phyloP scores from a whole-genome alignment of 495 filamentous ascomycete species.

The Tuber magnatum region DNA sequence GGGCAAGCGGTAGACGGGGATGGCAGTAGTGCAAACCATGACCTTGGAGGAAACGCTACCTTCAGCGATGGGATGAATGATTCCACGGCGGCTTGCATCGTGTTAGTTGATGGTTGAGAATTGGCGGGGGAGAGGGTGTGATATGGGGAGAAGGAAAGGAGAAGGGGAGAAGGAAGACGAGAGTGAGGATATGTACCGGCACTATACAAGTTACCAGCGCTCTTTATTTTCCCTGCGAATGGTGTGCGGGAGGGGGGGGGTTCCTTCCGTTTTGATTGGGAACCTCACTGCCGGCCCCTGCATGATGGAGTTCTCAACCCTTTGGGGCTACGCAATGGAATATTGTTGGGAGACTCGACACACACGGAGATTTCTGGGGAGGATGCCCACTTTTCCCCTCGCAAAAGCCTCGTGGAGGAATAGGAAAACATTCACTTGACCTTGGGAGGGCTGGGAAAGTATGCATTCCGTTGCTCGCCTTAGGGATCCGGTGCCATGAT shows the following conservation, averaged over 20 bases:
- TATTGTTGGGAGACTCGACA: neutral
- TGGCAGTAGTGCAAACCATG: conserved; percentile 24
- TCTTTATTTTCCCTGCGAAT: neutral
- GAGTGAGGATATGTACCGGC: conserved; percentile 1
- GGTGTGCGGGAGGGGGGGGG: neutral
- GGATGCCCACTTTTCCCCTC: neutral
- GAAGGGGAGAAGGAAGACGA: neutral
- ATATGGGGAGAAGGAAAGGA: neutral
- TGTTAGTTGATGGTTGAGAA: neutral
- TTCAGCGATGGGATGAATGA: conserved; percentile 32
- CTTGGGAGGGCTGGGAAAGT: neutral
- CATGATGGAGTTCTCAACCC: neutral
- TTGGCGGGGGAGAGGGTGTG: neutral
- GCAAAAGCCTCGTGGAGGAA: neutral
- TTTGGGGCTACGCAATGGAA: conserved; percentile 1
- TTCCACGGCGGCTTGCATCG: conserved; percentile 16
- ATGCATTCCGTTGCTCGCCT: neutral
- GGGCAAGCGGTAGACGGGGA: conserved; percentile 26
- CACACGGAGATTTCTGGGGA: neutral
- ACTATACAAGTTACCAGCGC: neutral
- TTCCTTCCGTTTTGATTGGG: conserved; percentile 1
- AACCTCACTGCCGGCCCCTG: neutral
- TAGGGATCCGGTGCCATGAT: neutral
- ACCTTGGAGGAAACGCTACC: conserved; percentile 29
- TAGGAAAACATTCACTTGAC: neutral